phyloP scores from a whole-genome alignment of 2,329 filamentous ascomycete genomes.

The Chaetomium olivaceum region DNA sequence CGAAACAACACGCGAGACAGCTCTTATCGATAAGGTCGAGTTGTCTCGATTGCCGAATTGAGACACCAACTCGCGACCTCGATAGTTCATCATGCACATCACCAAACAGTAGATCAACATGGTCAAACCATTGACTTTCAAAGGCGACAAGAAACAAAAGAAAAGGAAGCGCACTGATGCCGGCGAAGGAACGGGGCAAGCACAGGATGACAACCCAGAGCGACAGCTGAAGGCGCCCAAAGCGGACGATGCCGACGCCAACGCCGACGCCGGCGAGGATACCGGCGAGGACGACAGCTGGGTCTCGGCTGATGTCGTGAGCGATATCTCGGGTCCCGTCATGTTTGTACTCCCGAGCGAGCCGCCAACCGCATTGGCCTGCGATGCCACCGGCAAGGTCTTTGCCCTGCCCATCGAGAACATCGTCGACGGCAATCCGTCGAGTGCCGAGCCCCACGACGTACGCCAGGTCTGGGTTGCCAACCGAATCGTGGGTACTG shows the following conservation, averaged over 20 bases:
- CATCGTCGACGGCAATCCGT: constrained; percentile 76
- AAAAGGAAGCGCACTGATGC: constrained; percentile 76
- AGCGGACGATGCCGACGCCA: constrained; percentile 43
- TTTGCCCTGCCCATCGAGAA: constrained; percentile 84
- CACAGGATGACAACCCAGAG: constrained; percentile 40
- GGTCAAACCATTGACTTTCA: constrained; percentile 91
- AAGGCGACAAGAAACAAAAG: constrained; percentile 93
- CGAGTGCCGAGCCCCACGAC: constrained; percentile 92
- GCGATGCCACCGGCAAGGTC: constrained; percentile 82
- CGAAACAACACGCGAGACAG: background rate
- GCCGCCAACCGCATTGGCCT: constrained; percentile 73
- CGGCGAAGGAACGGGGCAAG: constrained; percentile 50
- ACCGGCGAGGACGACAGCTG: constrained; percentile 76
- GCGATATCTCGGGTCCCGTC: constrained; percentile 78
- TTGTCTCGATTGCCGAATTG: background rate
- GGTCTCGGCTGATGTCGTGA: constrained; percentile 76
- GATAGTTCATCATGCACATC: background rate
- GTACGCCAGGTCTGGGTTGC: constrained; percentile 95
- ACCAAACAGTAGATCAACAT: constrained; percentile 46
- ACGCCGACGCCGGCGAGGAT: constrained; percentile 45
- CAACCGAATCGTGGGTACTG: constrained; percentile 78
- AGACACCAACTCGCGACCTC: background rate
- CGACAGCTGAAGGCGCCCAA: constrained; percentile 40
- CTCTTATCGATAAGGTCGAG: constrained; percentile 28
- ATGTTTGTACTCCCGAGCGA: constrained; percentile 79